Percentiles rank a stretch among this genome's conserved stretches.
Conservation (phyloP, 1,139 yeast genomes). For the Yamadazyma triangularis region DNA sequence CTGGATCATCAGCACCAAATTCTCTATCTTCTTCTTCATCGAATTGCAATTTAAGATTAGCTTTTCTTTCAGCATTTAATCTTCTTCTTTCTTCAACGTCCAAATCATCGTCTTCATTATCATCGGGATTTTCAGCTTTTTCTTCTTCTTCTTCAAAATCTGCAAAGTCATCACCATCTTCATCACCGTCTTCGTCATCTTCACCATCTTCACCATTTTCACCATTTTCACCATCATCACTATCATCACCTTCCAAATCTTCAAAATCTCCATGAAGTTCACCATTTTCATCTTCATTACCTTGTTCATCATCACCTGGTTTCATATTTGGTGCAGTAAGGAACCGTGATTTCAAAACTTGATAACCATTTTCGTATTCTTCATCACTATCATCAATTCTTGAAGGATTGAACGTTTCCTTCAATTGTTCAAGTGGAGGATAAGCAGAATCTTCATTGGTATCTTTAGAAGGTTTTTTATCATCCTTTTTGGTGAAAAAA, state of each 20-base stretch:
- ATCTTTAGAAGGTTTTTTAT: constrained; percentile 22
- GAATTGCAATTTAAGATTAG: constrained; percentile 79
- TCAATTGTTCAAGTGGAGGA: constrained; percentile 47
- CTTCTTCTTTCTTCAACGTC: constrained; percentile 69
- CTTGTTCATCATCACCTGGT: constrained; percentile 25
- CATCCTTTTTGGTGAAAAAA: constrained; percentile 60
- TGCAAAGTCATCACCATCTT: constrained; percentile 41
- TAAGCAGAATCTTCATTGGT: constrained; percentile 34
- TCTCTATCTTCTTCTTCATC: constrained; percentile 88
- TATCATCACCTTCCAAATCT: constrained; percentile 58
- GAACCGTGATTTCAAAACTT: constrained; percentile 52
- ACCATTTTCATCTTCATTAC: constrained; percentile 34
- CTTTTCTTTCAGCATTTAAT: constrained; percentile 84
- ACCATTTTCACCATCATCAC: constrained; percentile 17
- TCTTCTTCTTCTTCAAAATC: constrained; percentile 51
- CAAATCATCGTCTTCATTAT: constrained; percentile 50
- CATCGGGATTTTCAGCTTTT: constrained; percentile 38
- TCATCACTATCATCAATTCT: constrained; percentile 30
- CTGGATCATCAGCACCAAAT: constrained; percentile 68
- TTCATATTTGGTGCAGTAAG: constrained; percentile 59
- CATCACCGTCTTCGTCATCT: constrained; percentile 23
- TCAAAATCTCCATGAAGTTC: constrained; percentile 75
- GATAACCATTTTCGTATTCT: constrained; percentile 44
- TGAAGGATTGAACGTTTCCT: constrained; percentile 48
- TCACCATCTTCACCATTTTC: constrained; percentile 19